Conservation (phyloP, 768 basidiomycete genomes). For the Pulveroboletus sp. region DNA sequence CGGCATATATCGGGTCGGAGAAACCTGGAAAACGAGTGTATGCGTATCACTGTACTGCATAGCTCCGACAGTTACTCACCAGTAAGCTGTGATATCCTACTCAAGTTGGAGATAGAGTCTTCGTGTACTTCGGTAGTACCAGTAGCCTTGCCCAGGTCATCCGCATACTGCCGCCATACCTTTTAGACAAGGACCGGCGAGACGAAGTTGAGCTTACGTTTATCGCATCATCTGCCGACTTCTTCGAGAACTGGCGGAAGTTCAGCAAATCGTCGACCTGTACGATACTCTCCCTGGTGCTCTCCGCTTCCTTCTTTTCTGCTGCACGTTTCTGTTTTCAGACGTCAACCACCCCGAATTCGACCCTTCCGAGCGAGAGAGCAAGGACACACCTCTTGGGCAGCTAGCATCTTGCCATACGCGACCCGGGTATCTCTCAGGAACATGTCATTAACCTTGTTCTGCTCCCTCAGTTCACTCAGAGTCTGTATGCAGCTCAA, state of each 20-base stretch:
- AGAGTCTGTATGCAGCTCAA: slow-evolving; percentile 94
- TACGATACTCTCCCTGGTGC: slow-evolving; percentile 56
- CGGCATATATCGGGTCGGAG: slow-evolving; percentile 97
- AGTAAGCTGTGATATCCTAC: slow-evolving; percentile 88
- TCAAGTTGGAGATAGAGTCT: slow-evolving; percentile 92
- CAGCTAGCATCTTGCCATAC: slow-evolving; percentile 91
- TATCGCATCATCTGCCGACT: slow-evolving; percentile 72
- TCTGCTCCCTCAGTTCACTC: slow-evolving; percentile 63
- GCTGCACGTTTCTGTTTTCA: slow-evolving; percentile 70
- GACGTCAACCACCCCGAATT: background rate
- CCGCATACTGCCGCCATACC: slow-evolving; percentile 59
- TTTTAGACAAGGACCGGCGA: background rate
- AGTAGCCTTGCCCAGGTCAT: slow-evolving; percentile 86
- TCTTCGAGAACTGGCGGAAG: slow-evolving; percentile 96
- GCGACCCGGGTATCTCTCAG: slow-evolving; percentile 85
- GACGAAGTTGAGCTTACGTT: slow-evolving; percentile 43
- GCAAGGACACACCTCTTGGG: slow-evolving; percentile 67
- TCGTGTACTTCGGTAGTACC: slow-evolving; percentile 79
- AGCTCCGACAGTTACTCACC: slow-evolving; percentile 40
- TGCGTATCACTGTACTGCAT: background rate
- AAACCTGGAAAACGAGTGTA: slow-evolving; percentile 53
- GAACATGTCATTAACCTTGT: slow-evolving; percentile 64
- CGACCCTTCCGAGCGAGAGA: background rate
- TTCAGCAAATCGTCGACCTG: slow-evolving; percentile 91
- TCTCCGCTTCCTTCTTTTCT: slow-evolving; percentile 86